Base-by-base conservation (phyloP, 371 early-diverging fungal genomes). In the Apophysomyces variabilis region DNA sequence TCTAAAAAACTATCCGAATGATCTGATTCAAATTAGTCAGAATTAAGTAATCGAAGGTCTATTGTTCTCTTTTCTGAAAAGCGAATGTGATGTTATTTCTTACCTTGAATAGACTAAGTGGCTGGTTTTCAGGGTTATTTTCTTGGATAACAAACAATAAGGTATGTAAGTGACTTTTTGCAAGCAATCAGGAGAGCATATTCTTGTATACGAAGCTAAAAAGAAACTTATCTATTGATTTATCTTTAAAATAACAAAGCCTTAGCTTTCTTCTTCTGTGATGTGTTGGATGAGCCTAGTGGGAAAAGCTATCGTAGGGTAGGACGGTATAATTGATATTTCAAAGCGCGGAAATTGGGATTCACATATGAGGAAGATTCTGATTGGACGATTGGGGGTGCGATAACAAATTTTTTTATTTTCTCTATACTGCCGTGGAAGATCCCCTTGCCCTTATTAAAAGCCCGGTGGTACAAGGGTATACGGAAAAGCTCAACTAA, bases 391-490 rank as follows among this genome's bases (percentile, higher is more conserved):
- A 50, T 50, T 16, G 16, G 54, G 32, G 7, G 54, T 18, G 21
- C n/a, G 54, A 50, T 50, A 50, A 50, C 54, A 21, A 35, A 9
- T 32, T 41, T 41, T 41, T 41, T 41, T 41, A 41, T 11, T 41
- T 41, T 41, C 41, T 41, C 32, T 26, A 26, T 26, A 41, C 41
- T 41, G 41, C 41, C 54, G 21, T 9, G 16, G 54, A n/a, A 50
- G 54, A 50, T 50, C 54, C 9, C 54, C 21, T 9, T 50, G 18
- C 9, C 54, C 54, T 5, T 21, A 18, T 50, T 50, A 9, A 50
- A 21, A 50, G 54, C 21, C 54, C 54, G 54, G 54, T 50, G 8
- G 21, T 50, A 50, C 54, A 50, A 50, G 54, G 54, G 54, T 50
- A 50, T 21, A 50, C 54, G 21, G 6, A 50, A 4, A 50, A 21